These are phyloP conservation scores for Umbelopsis vinacea DNA, from an alignment of 192 early-diverging fungal species.

Conservation along the genomic window DNA sequence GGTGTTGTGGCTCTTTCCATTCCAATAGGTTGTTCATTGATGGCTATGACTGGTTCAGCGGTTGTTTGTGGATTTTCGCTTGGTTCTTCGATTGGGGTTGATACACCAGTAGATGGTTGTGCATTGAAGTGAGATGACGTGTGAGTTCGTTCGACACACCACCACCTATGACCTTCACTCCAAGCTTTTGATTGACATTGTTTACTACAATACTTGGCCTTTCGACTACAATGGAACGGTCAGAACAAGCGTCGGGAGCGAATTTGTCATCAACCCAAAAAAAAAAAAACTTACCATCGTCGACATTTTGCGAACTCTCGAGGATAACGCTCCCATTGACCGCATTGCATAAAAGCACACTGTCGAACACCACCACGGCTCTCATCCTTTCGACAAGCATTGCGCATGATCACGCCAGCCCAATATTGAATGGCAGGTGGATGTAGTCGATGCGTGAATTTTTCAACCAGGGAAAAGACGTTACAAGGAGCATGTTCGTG, in stretches of 20 bases:
- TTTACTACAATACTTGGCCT: slow-evolving; percentile 88
- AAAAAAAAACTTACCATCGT: slow-evolving; percentile 56
- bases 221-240: slow-evolving; percentile 46
- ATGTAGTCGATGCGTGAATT: slow-evolving; percentile 72
- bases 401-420: slow-evolving; percentile 81
- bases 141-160: slow-evolving; percentile 68
- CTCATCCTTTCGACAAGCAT: slow-evolving; percentile 80
- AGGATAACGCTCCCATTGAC: slow-evolving; percentile 74
- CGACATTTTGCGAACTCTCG: slow-evolving; percentile 88
- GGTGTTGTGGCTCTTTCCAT: slow-evolving; percentile 10
- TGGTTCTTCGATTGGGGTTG: slow-evolving; percentile 1
- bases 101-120: background rate
- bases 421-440: slow-evolving; percentile 71
- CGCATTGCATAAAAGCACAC: slow-evolving; percentile 80
- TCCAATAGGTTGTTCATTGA: slow-evolving; percentile 1
- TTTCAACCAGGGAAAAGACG: slow-evolving; percentile 80
- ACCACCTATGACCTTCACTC: slow-evolving; percentile 80
- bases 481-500: slow-evolving; percentile 57
- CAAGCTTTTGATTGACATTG: slow-evolving; percentile 76
- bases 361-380: slow-evolving; percentile 69
- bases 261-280: background rate
- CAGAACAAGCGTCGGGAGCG: background rate
- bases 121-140: background rate
- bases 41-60: background rate
- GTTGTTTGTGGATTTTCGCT: background rate